Base-by-base conservation (phyloP, 1,284 basidiomycete genomes). In the Rhodofomes roseus region DNA sequence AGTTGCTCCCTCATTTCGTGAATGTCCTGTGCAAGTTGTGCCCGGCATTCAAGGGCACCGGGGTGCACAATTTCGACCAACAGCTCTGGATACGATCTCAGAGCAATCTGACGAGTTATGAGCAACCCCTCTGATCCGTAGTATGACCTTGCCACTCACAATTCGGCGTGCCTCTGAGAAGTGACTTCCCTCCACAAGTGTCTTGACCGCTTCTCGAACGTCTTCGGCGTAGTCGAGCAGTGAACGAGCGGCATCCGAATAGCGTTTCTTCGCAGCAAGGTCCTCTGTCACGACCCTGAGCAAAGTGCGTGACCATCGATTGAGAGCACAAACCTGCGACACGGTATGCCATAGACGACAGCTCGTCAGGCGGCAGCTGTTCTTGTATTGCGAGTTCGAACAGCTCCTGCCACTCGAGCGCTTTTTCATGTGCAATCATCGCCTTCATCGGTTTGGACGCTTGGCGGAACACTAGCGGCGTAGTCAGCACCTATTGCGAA, bases 1-100 rank as follows among this genome's bases (percentile, higher is more conserved):
- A 98, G 79, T 71, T 98, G 95, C 39, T 93, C 93, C 40, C 79
- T 78, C 86, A 98, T 93, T 76, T 99, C 97, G 34, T 74, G 73
- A 23, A 96, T 76, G 55, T 96, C 93, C 60, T 99, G 96, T 1
- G 82, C 67, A 27, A 97, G 80, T 63, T 87, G 87, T 2, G 84
- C 79, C 12, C 88, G 82, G 27, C 86, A 85, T 59, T 98, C 94
- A 6, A 94, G 77, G 9, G 92, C 81, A 1, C 85, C 89, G 0
- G 95, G 93, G 68, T 91, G 76, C 50, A 99, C 79, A 34, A 91
- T 79, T 16, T 89, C 84, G 65, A 88, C 86, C 5, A 96, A 62
- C 11, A 98, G 79, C 60, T 90, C 87, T 0, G 77, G 70, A 8
- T 77, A 75, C 1, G 74, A 70, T 61, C 87, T 77, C n/a, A 90